Conservation (phyloP, 2,329 filamentous ascomycete genomes). For the Alternaria incomplexa region DNA sequence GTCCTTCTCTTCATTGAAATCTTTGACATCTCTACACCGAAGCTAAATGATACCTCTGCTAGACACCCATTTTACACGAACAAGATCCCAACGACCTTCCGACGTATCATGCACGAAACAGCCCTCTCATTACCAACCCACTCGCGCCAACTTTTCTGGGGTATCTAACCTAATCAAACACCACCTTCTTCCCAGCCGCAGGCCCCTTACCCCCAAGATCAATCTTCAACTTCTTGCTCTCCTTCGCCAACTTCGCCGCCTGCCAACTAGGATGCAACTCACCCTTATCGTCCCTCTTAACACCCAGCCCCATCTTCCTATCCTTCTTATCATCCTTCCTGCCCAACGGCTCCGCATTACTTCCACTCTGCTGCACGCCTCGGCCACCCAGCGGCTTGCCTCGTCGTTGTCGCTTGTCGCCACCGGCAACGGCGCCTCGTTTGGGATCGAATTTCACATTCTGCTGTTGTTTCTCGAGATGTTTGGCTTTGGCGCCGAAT, state of each 20-base stretch:
- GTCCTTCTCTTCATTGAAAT: background rate
- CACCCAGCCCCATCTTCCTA: conserved; percentile 50
- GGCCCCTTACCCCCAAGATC: conserved; percentile 49
- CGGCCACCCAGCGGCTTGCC: conserved; percentile 22
- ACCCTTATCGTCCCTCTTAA: conserved; percentile 56
- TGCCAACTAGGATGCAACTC: conserved; percentile 70
- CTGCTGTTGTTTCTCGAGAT: conserved; percentile 59
- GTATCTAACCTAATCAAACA: conserved; percentile 59
- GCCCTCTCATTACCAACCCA: background rate
- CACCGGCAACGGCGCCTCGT: conserved; percentile 62
- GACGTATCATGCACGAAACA: background rate
- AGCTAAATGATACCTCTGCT: background rate
- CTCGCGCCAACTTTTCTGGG: background rate
- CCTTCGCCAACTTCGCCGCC: conserved; percentile 66
- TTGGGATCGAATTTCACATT: conserved; percentile 66
- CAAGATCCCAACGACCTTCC: rapidly evolving
- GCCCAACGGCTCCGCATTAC: conserved; percentile 40
- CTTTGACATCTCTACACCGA: background rate
- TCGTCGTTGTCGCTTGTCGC: conserved; percentile 29
- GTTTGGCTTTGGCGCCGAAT: conserved; percentile 73
- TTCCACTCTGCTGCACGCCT: conserved; percentile 39
- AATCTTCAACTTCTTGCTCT: conserved; percentile 56
- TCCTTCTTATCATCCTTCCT: conserved; percentile 5
- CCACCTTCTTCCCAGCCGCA: conserved; percentile 64
- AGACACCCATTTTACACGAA: background rate